Conservation (phyloP, 768 basidiomycete species). For the Hortiboletus campestris region DNA sequence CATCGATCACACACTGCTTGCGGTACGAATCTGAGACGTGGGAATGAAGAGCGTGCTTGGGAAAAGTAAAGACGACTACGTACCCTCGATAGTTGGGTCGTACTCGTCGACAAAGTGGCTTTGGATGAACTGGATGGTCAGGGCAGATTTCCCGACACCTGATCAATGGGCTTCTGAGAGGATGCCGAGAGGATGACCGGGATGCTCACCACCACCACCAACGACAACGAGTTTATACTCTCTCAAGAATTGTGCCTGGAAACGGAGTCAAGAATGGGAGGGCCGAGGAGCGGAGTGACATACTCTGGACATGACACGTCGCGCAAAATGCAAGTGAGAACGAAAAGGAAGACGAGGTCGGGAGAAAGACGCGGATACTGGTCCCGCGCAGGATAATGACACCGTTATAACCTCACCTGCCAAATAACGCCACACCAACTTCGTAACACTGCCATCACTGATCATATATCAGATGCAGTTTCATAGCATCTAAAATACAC, state of each 20-base stretch:
- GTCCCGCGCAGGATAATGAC: slow-evolving; percentile 3
- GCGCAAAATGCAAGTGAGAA: not conserved
- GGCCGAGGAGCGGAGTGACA: not conserved
- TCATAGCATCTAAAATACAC: slow-evolving; percentile 10
- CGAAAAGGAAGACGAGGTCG: not conserved
- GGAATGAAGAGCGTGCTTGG: not conserved
- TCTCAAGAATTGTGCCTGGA: slow-evolving; percentile 82
- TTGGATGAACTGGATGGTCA: slow-evolving; percentile 99
- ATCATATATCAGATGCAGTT: too few species aligned
- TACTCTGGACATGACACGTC: slow-evolving; percentile 33
- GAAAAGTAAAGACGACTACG: slow-evolving; percentile 10
- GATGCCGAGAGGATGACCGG: slow-evolving; percentile 33
- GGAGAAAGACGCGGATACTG: slow-evolving; percentile 6
- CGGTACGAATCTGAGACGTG: slow-evolving; percentile 79
- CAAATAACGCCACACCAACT: slow-evolving; percentile 28
- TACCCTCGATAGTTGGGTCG: slow-evolving; percentile 94
- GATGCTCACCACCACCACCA: slow-evolving; percentile 84
- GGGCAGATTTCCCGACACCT: slow-evolving; percentile 75
- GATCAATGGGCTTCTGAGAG: not conserved
- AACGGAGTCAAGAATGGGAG: not conserved
- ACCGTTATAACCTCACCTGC: slow-evolving; percentile 16
- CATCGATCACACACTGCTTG: slow-evolving; percentile 96
- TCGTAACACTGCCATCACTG: too few species aligned
- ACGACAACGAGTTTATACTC: slow-evolving; percentile 99
- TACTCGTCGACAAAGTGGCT: slow-evolving; percentile 91